Base-by-base conservation (phyloP, 2,329 filamentous ascomycete species). In the Fusarium armeniacum region DNA sequence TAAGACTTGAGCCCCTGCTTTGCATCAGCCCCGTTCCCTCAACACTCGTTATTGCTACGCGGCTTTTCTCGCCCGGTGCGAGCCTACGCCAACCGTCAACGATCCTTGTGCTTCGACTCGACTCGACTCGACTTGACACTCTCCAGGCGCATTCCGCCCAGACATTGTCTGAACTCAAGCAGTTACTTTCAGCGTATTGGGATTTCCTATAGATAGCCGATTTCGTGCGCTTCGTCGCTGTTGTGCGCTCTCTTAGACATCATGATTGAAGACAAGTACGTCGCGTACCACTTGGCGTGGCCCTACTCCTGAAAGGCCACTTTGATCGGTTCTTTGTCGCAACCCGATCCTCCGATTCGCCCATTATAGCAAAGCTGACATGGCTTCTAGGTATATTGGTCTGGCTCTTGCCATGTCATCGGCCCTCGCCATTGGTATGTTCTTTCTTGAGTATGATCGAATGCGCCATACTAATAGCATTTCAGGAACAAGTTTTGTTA, bases 401-500 rank as follows among this genome's bases (percentile, higher is more conserved):
- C 83, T 94, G 81, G 88, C 87, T 65, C 82, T 94, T 80, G 91
- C 91, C 85, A 90, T 94, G 78, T 85, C 86, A 66, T 92, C 90
- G 38, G 92, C 91, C 73, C 82, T 93, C 77, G 91, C 90, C 70
- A 94, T 94, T 81, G 91, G 91, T 92, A 86, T 75, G 85, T 79
- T 30, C 44, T 44, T 38, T 20, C 63, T 53, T 61, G 38, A 28
- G 20, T 30, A 58, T 52, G 16, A 43, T 16, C 10, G 49, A 26
- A 44, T 30, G 45, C 50, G 24, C 58, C 33, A 36, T 53, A 43
- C 72, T 78, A 53, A 78, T 70, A 61, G 49, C 57, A 45, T 41
- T 62, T 45, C 74, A 96, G 93, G 94, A 77, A 94, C 93, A 53
- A 97, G 94, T 87, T 99, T 99, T 81, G 95, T 99, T 73, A 98